Conservation (phyloP, 2,329 filamentous ascomycete genomes). For the Nannizziopsis arthrosporioides region DNA sequence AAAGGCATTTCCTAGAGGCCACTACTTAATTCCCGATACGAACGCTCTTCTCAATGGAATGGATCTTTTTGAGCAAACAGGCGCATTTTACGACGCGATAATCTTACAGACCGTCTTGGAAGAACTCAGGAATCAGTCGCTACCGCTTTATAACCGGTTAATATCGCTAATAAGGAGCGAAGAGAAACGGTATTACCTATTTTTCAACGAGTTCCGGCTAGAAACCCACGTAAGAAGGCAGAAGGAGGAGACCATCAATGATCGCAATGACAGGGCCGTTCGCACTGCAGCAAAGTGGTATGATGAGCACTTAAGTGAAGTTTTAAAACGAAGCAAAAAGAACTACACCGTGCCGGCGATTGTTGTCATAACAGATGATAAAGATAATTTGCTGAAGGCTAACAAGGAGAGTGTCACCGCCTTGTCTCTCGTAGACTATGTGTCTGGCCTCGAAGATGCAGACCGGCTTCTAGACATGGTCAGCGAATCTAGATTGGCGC, state of each 20-base stretch:
- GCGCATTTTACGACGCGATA: constrained; percentile 91
- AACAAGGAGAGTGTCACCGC: constrained; percentile 62
- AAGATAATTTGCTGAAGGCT: constrained; percentile 72
- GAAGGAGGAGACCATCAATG: constrained; percentile 78
- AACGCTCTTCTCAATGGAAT: constrained; percentile 92
- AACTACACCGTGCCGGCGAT: constrained; percentile 56
- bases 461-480: constrained; percentile 89
- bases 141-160: constrained; percentile 89
- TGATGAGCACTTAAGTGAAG: constrained; percentile 60
- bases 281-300: constrained; percentile 85
- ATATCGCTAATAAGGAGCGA: constrained; percentile 86
- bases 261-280: constrained; percentile 88
- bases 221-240: constrained; percentile 76
- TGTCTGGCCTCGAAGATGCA: constrained; percentile 69
- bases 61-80: constrained; percentile 89
- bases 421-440: constrained; percentile 61
- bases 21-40: constrained; percentile 91
- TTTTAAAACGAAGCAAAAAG: constrained; percentile 42
- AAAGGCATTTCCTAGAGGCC: constrained; percentile 68
- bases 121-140: constrained; percentile 82
- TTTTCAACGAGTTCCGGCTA: constrained; percentile 94
- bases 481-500: constrained; percentile 60
- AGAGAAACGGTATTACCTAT: constrained; percentile 95
- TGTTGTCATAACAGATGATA: constrained; percentile 90
- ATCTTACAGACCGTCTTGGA: constrained; percentile 93